Evolutionary conservation across 495 filamentous ascomycete genomes (phyloP).

Genomic region (Penicillium longicatenatum): DNA sequence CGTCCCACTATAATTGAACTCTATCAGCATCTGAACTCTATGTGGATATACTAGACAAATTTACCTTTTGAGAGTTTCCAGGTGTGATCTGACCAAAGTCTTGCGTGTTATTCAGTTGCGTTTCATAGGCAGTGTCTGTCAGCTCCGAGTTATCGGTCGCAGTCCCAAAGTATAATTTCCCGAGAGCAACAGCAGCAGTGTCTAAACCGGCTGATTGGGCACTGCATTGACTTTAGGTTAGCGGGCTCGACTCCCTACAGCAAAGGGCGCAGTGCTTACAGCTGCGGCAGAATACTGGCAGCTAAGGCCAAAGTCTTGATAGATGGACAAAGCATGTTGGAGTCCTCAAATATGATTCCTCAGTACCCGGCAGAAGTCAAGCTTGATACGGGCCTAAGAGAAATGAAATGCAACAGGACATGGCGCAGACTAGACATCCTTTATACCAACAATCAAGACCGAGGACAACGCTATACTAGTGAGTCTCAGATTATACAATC

Average conservation of each 20-base stretch:
- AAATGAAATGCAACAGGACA: background rate
- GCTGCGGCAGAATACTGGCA: constrained; percentile 26
- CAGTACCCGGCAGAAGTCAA: background rate
- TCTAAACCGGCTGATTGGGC: constrained; percentile 40
- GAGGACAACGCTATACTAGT: background rate
- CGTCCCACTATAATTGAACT: constrained; percentile 44
- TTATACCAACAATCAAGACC: background rate
- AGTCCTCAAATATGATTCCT: background rate
- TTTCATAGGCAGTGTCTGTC: constrained; percentile 51
- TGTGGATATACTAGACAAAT: background rate
- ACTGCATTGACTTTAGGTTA: constrained; percentile 13
- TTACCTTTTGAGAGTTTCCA: constrained; percentile 58
- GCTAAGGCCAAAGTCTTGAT: constrained; percentile 26
- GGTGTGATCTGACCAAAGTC: constrained; percentile 64
- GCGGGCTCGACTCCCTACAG: background rate
- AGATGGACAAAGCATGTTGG: constrained; percentile 29
- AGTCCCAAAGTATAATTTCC: constrained; percentile 60
- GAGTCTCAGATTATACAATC: constrained; percentile 6
- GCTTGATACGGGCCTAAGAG: background rate
- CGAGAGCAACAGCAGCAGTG: constrained; percentile 52
- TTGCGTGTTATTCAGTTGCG: constrained; percentile 44
- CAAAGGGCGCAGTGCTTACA: constrained; percentile 18
- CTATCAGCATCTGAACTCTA: background rate
- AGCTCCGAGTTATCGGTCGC: constrained; percentile 58
- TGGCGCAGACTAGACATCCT: background rate